Evolutionary conservation across 1,139 yeast genomes (phyloP).

Genomic region (Taphrina wiesneri): DNA sequence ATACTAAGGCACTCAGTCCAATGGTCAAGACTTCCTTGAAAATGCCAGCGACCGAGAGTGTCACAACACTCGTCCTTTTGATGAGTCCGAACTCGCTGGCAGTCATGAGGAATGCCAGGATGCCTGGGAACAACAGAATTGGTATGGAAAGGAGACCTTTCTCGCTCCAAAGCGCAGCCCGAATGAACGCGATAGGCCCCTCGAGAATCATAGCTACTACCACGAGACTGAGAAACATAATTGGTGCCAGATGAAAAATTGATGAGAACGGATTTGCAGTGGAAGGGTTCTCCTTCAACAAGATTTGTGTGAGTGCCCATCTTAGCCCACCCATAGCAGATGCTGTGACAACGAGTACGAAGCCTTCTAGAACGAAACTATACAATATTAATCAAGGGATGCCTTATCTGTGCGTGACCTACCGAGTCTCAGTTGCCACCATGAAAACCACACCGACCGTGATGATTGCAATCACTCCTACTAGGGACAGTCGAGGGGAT

Average conservation of each 20-base stretch:
- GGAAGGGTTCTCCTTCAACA: constrained; percentile 61
- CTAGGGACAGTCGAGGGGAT: constrained; percentile 63
- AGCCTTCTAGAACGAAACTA: constrained; percentile 41
- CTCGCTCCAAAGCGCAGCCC: constrained; percentile 63
- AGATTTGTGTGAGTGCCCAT: constrained; percentile 90
- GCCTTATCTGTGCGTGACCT: constrained; percentile 41
- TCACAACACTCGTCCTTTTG: constrained; percentile 78
- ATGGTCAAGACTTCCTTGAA: constrained; percentile 88
- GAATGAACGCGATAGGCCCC: constrained; percentile 58
- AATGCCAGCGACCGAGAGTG: constrained; percentile 87
- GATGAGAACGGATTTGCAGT: constrained; percentile 78
- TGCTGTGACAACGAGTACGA: constrained; percentile 70
- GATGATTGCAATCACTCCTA: constrained; percentile 73
- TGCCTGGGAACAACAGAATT: constrained; percentile 74
- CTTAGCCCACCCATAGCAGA: constrained; percentile 83
- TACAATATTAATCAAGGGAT: neutral
- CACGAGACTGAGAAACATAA: constrained; percentile 68
- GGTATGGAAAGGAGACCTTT: constrained; percentile 55
- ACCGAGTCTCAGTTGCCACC: constrained; percentile 61
- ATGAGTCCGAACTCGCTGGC: constrained; percentile 81
- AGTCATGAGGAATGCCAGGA: constrained; percentile 87
- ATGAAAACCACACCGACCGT: constrained; percentile 79
- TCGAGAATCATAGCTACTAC: constrained; percentile 64
- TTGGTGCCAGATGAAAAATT: constrained; percentile 78
- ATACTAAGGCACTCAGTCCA: constrained; percentile 64